A percentile compares a stretch with the other conserved stretches of the same genome.
These are phyloP conservation scores for Urochloa ruziziensis DNA, from an alignment of 176 grass and related monocot genomes.

Conservation along the genomic window DNA sequence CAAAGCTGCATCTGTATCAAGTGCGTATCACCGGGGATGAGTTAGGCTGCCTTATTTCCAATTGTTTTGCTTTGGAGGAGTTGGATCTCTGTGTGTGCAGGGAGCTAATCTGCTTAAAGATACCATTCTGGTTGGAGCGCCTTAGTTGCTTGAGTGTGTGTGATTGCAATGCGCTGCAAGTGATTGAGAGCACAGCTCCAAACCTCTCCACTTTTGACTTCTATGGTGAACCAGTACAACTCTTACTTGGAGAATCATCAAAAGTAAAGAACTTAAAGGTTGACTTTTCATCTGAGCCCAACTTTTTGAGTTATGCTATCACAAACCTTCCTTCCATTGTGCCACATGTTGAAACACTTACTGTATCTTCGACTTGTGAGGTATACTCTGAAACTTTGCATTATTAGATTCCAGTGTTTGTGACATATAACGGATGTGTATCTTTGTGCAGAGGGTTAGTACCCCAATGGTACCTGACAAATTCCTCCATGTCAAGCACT, in stretches of 20 bases:
- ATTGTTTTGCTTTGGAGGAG: not conserved
- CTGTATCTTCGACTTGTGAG: not conserved
- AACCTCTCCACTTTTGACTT: not conserved
- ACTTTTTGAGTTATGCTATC: not conserved
- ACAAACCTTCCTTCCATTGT: not conserved
- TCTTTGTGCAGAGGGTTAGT: no score
- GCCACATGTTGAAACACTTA: not conserved
- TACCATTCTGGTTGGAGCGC: not conserved
- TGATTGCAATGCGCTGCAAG: not conserved
- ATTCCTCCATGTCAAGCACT: no score
- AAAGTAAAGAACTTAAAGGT: not conserved
- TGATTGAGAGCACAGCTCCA: no score
- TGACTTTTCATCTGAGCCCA: not conserved
- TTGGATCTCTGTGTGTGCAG: not conserved
- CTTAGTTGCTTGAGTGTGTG: not conserved
- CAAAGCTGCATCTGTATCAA: no score
- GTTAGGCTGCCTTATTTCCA: not conserved
- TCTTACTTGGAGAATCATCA: not conserved
- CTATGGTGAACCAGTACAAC: not conserved
- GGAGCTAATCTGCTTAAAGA: not conserved
- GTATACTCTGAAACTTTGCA: not conserved
- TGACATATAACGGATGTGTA: no score
- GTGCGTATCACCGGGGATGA: not conserved
- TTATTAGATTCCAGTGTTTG: no score
- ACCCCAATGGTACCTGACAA: no score